Conservation (phyloP, 2,329 filamentous ascomycete genomes). For the Apiospora koreana region DNA sequence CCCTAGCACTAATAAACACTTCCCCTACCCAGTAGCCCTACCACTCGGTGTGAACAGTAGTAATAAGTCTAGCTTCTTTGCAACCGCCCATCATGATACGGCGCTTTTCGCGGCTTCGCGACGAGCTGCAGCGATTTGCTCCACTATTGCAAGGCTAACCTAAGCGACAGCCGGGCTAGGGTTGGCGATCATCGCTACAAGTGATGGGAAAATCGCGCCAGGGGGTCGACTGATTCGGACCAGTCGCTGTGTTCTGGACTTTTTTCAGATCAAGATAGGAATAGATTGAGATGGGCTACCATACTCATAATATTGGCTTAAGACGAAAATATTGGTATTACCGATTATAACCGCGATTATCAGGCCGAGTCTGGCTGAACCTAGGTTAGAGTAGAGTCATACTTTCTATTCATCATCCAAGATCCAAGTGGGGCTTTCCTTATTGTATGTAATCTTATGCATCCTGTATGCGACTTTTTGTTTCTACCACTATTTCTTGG, state of each 20-base stretch:
- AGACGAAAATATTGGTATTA: not conserved
- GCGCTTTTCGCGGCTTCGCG: not conserved
- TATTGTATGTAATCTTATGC: too few relatives aligned
- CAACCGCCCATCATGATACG: not conserved
- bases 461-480: too few relatives aligned
- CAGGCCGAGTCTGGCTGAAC: not conserved
- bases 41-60: not conserved
- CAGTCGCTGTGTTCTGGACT: not conserved
- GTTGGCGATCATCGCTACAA: not conserved
- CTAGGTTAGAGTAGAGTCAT: too few relatives aligned
- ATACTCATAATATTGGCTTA: not conserved
- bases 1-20: not conserved
- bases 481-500: too few relatives aligned
- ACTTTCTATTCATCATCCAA: too few relatives aligned
- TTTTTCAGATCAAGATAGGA: not conserved
- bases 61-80: not conserved
- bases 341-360: not conserved
- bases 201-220: not conserved
- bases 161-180: not conserved
- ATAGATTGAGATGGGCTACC: not conserved
- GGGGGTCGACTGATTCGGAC: not conserved
- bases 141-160: not conserved
- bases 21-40: not conserved
- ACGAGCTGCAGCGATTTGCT: not conserved
- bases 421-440: too few relatives aligned